Evolutionary conservation across 257 asterid genomes (phyloP).

Genomic region (Fraxinus excelsior): DNA sequence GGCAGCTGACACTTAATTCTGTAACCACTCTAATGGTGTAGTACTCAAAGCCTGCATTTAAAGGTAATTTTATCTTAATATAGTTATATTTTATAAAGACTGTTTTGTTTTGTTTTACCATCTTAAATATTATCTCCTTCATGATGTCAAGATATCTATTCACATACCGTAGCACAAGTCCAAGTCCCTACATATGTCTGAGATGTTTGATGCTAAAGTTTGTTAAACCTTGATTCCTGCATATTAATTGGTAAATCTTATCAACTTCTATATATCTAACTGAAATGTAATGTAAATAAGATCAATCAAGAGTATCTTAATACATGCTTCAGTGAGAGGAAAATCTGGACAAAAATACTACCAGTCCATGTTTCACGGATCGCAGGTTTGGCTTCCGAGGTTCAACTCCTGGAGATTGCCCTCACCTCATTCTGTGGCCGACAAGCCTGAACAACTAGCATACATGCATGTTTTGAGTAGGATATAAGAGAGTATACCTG

Average conservation of each 20-base stretch:
- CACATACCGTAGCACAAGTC: background rate
- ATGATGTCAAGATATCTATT: constrained; percentile 12
- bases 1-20: constrained; percentile 24
- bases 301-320: background rate
- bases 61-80: constrained; percentile 21
- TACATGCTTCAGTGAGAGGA: background rate
- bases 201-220: background rate
- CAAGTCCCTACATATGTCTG: background rate
- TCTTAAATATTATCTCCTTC: constrained; percentile 27
- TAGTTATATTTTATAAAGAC: constrained; percentile 27
- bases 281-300: background rate
- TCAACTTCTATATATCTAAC: background rate
- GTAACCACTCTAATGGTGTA: background rate
- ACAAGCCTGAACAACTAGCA: too few relatives aligned
- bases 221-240: background rate
- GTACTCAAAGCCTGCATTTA: constrained; percentile 12
- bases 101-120: constrained; percentile 29
- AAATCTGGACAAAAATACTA: background rate
- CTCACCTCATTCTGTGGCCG: too few relatives aligned
- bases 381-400: too few relatives aligned
- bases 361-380: too few relatives aligned
- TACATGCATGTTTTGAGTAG: too few relatives aligned
- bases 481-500: too few relatives aligned
- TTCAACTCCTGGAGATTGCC: too few relatives aligned
- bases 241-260: background rate